Evolutionary conservation across 2,329 filamentous ascomycete genomes (phyloP).

Genomic region (Xylaria sp.): DNA sequence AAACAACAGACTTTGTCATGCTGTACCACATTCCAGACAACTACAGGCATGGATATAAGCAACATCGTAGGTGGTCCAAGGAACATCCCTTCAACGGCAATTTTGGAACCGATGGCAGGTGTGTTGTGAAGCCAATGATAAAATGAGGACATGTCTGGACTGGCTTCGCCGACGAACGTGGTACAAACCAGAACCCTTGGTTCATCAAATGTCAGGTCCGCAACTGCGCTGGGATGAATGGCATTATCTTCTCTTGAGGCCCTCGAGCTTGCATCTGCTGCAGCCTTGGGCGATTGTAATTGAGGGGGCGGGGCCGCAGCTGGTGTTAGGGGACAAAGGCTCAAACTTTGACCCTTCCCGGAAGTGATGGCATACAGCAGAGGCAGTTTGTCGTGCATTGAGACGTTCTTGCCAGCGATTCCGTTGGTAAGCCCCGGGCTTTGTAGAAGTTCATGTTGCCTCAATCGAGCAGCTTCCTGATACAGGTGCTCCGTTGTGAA

Average conservation of each 20-base stretch:
- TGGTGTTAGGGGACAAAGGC: slow-evolving; percentile 61
- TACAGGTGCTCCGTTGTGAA: slow-evolving; percentile 68
- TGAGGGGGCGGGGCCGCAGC: slow-evolving; percentile 46
- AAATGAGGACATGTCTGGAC: slow-evolving; percentile 73
- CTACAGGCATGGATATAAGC: slow-evolving; percentile 72
- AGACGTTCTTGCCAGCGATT: slow-evolving; percentile 50
- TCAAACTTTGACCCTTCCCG: slow-evolving; percentile 63
- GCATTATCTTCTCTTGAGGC: slow-evolving; percentile 54
- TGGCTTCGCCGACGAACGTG: slow-evolving; percentile 73
- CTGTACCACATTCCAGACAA: slow-evolving; percentile 72
- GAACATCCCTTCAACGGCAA: slow-evolving; percentile 75
- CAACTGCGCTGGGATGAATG: slow-evolving; percentile 61
- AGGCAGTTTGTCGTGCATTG: slow-evolving; percentile 56
- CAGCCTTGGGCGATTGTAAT: slow-evolving; percentile 49
- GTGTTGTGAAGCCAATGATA: slow-evolving; percentile 73
- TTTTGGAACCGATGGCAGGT: slow-evolving; percentile 66
- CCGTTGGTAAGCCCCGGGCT: slow-evolving; percentile 60
- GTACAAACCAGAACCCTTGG: slow-evolving; percentile 73
- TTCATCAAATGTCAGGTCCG: slow-evolving; percentile 71
- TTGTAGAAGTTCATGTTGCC: slow-evolving; percentile 59
- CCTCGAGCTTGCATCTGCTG: slow-evolving; percentile 47
- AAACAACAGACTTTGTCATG: slow-evolving; percentile 75
- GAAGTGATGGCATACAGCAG: slow-evolving; percentile 67
- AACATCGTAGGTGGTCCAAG: slow-evolving; percentile 74
- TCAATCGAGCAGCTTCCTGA: slow-evolving; percentile 63